Conservation (phyloP, 2,329 filamentous ascomycete genomes). For the Claviceps monticola region DNA sequence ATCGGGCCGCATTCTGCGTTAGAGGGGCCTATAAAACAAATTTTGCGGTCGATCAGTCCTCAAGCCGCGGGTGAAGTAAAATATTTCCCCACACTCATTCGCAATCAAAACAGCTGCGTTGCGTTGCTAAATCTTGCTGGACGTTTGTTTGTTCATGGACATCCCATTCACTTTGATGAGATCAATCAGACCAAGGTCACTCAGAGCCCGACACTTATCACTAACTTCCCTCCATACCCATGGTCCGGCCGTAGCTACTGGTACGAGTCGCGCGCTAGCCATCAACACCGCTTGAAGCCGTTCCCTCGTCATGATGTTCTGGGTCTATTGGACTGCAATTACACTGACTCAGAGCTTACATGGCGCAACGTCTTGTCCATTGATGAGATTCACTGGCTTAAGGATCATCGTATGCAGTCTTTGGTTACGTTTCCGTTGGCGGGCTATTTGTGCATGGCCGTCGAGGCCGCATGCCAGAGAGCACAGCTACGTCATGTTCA, state of each 20-base stretch:
- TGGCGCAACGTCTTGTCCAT: slow-evolving; percentile 35
- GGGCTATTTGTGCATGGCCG: slow-evolving; percentile 36
- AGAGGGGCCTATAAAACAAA: slow-evolving; percentile 36
- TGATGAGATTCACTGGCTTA: slow-evolving; percentile 41
- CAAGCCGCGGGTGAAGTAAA: slow-evolving; percentile 25
- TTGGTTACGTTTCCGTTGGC: slow-evolving; percentile 41
- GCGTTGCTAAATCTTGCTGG: slow-evolving; percentile 29
- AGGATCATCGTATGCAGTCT: slow-evolving; percentile 44
- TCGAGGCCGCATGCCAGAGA: slow-evolving; percentile 30
- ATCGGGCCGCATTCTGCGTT: slow-evolving; percentile 36
- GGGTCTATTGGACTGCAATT: slow-evolving; percentile 29
- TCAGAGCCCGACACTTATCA: slow-evolving; percentile 17
- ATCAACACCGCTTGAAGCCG: slow-evolving; percentile 26
- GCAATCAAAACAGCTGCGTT: slow-evolving; percentile 35
- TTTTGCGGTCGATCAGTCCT: slow-evolving; percentile 29
- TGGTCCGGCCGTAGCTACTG: slow-evolving; percentile 35
- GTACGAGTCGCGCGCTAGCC: slow-evolving; percentile 30
- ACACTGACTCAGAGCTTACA: slow-evolving; percentile 29
- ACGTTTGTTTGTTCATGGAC: slow-evolving; percentile 31
- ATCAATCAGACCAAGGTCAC: slow-evolving; percentile 26
- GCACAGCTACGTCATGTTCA: slow-evolving; percentile 12
- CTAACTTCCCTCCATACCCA: slow-evolving; percentile 32
- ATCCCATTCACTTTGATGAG: slow-evolving; percentile 26
- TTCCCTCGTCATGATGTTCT: slow-evolving; percentile 32
- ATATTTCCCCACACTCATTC: slow-evolving; percentile 33